Base-by-base conservation (phyloP, 75 land plant genomes). In the Adiantum capillusveneris region DNA sequence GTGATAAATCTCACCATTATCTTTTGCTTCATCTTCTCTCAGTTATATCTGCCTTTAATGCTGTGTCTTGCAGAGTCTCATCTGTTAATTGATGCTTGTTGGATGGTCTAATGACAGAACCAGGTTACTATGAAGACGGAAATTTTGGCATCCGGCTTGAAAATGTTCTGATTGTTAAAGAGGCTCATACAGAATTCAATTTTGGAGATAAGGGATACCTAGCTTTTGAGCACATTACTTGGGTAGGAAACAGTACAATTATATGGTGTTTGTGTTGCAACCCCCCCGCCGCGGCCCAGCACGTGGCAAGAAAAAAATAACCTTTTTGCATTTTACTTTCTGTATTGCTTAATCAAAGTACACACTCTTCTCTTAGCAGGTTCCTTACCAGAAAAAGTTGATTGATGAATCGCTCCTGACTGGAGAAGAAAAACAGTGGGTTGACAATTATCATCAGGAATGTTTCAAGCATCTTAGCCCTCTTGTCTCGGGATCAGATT, bases 91-190 rank as follows among this genome's bases (percentile, higher is more conserved):
- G 9, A 5, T 34, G 37, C 37, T 34, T 34, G 37, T 34, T 34
- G 37, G 37, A 5, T 34, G 9, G n/a, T n/a, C n/a, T n/a, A n/a
- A n/a, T n/a, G 43, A 21, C 92, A 90, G 96, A 90, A 63, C 96
- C 97, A 36, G 97, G 97, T 18, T 93, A 89, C 46, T 95, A 95
- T 53, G 99, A 95, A 64, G 99, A 95, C 75, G 97, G 99, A 2
- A 87, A 76, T 61, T 95, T 95, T 64, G 99, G 99, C 19, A 73
- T 95, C 37, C 79, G 99, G 66, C 70, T 95, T 72, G 99, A 95
- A 65, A 95, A 95, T 82, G 97, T 95, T 20, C 78, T 95, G 49
- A 53, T 95, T 58, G 76, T 90, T 20, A 95, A 84, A 44, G 86
- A 95, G 14, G 99, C 92, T 36, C 65, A 84, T 16, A 87, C 99